Percentiles rank a stretch among this genome's conserved stretches.
Conservation (phyloP, 2,329 filamentous ascomycete species). For the Colletotrichum sp. region DNA sequence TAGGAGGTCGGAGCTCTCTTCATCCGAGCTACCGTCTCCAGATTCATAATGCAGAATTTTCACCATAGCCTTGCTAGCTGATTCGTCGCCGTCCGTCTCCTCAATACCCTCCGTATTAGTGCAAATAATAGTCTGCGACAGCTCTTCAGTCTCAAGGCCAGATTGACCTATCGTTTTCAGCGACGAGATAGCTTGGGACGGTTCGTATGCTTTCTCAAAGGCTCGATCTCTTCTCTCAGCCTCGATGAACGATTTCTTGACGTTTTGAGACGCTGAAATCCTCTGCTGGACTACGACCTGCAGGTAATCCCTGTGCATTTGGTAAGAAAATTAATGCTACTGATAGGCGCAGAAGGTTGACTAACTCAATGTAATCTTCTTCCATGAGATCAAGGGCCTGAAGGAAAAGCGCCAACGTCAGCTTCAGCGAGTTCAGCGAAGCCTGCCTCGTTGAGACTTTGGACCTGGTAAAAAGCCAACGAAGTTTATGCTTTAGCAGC, state of each 20-base stretch:
- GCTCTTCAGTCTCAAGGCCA: fast-evolving
- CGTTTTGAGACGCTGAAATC: background rate
- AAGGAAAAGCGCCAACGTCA: background rate
- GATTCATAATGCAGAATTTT: background rate
- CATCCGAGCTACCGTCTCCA: background rate
- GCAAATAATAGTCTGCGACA: background rate
- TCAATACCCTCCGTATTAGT: background rate
- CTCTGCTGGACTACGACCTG: background rate
- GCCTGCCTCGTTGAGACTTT: background rate
- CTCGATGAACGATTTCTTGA: background rate
- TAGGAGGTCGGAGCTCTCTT: fast-evolving
- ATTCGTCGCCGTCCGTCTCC: background rate
- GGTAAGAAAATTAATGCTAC: fast-evolving
- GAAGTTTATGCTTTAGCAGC: background rate
- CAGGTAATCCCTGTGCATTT: background rate
- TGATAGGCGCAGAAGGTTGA: fast-evolving
- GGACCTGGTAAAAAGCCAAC: background rate
- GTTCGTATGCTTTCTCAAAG: fast-evolving
- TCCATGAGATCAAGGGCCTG: background rate
- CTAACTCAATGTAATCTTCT: background rate
- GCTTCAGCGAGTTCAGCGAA: background rate
- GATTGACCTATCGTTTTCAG: background rate
- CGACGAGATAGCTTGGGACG: fast-evolving
- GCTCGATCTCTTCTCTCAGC: background rate
- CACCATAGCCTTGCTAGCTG: fast-evolving